Evolutionary conservation across 148 eudicot species (phyloP), one percentile per base, ranked within the genome.

Genomic region (Nepenthes gracilis): DNA sequence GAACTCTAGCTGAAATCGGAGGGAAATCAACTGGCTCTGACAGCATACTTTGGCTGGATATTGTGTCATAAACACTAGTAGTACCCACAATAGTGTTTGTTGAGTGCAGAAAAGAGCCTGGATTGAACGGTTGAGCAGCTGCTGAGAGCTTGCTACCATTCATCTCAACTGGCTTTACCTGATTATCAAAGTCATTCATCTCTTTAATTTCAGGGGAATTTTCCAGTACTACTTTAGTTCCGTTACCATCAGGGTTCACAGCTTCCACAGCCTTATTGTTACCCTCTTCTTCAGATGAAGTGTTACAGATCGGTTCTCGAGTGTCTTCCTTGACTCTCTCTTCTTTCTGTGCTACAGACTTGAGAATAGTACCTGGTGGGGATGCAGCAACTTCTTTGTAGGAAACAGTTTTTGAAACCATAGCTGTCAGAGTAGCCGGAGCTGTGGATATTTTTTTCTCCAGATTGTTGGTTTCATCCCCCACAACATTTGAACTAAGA

Each of bases 371-470:
- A 60, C 99, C 99, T 60, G 99, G 99, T 12, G 97, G 92, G 13
- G 99, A 83, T 64, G 86, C 71, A 0, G 99, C 99, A 38, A 94
- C 99, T 70, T 89, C 97, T 75, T 94, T 94, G 83, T 94, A 94
- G 37, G 99, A 86, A 66, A 89, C 59, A 33, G 97, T 81, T 76
- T 94, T 94, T 4, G 92, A 79, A 65, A 94, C 95, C 74, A 86
- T 67, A 13, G 85, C 66, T 62, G 75, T 58, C 50, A 75, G 67
- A 35, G 74, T 47, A 33, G 84, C 55, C 47, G 77, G 70, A 59
- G 59, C 59, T 2, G 75, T 52, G 7, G 77, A 61, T 56, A 57
- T 59, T 72, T 75, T 85, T 59, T 77, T 79, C 14, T 72, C 58
- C 15, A 63, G 86, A 52, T 57, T 47, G 59, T 58, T 68, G 63